Conservation (phyloP, 2,329 filamentous ascomycete species). For the Blastomyces emzantsi region DNA sequence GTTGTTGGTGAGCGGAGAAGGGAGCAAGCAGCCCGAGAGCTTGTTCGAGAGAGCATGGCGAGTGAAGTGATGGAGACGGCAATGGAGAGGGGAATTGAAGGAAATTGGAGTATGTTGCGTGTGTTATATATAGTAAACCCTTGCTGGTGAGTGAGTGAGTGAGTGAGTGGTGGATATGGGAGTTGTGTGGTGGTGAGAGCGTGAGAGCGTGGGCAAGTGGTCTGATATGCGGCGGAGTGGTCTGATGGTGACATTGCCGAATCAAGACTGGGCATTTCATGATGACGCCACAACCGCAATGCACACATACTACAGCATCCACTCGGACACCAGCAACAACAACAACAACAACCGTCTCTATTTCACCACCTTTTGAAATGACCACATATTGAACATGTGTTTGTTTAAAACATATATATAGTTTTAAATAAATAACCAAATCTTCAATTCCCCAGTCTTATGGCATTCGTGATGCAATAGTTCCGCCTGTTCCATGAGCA, state of each 20-base stretch:
- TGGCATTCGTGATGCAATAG: neutral
- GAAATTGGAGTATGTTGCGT: neutral
- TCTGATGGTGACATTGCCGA: neutral
- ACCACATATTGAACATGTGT: neutral
- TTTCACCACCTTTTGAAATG: neutral
- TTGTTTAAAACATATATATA: neutral
- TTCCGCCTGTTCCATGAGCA: neutral
- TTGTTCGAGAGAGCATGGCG: conserved; percentile 35
- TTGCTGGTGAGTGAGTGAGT: neutral
- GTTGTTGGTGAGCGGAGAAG: conserved; percentile 21
- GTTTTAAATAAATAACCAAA: neutral
- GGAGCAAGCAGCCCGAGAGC: conserved; percentile 33
- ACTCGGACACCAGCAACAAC: too few relatives aligned
- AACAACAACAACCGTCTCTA: neutral
- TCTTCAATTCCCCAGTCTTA: neutral
- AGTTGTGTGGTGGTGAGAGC: neutral
- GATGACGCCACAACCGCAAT: neutral
- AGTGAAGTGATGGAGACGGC: conserved; percentile 13
- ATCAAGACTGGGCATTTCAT: neutral
- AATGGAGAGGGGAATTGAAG: neutral
- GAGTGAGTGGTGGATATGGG: neutral
- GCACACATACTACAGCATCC: neutral
- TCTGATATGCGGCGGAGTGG: neutral
- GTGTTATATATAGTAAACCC: neutral
- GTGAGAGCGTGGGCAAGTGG: neutral